phyloP scores from a whole-genome alignment of 306 rosid species.

The Calophaca sinica region DNA sequence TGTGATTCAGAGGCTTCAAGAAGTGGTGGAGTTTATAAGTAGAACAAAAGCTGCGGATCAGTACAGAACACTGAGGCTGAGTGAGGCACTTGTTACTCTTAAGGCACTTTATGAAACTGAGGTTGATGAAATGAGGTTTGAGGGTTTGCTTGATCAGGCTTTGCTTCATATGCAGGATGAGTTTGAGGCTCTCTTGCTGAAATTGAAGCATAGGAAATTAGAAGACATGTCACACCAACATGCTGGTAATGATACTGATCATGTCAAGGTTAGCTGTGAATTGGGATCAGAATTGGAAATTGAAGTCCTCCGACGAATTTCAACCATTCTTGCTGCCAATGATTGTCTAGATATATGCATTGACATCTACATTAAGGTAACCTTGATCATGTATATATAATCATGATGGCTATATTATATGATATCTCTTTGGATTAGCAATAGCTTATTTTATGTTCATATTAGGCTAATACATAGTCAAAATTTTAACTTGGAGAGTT shows the following conservation, averaged over 20 bases:
- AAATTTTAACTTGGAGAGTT: not conserved
- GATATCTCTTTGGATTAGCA: not conserved
- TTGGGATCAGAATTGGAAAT: slow-evolving; percentile 70
- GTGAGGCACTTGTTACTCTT: slow-evolving; percentile 72
- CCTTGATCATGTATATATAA: not conserved
- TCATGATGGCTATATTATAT: not conserved
- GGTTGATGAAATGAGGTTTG: slow-evolving; percentile 80
- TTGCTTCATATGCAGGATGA: slow-evolving; percentile 82
- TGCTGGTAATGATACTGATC: slow-evolving; percentile 33
- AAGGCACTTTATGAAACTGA: slow-evolving; percentile 78
- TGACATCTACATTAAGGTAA: slow-evolving; percentile 83
- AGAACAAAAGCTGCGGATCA: slow-evolving; percentile 81
- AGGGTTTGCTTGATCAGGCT: slow-evolving; percentile 82
- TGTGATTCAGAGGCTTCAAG: slow-evolving; percentile 84
- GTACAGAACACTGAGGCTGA: slow-evolving; percentile 59
- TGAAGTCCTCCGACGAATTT: slow-evolving; percentile 62
- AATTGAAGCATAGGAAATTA: slow-evolving; percentile 58
- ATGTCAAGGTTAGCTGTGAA: slow-evolving; percentile 38
- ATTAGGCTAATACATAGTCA: not conserved
- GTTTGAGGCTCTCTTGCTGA: slow-evolving; percentile 62
- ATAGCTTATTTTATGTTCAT: not conserved
- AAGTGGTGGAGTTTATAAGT: slow-evolving; percentile 92
- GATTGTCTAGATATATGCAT: slow-evolving; percentile 94
- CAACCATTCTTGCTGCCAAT: slow-evolving; percentile 67
- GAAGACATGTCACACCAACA: slow-evolving; percentile 10